Percentiles rank a stretch among this genome's conserved stretches.
Conservation (phyloP, 2,329 filamentous ascomycete species). For the Colletotrichum theobromicola region DNA sequence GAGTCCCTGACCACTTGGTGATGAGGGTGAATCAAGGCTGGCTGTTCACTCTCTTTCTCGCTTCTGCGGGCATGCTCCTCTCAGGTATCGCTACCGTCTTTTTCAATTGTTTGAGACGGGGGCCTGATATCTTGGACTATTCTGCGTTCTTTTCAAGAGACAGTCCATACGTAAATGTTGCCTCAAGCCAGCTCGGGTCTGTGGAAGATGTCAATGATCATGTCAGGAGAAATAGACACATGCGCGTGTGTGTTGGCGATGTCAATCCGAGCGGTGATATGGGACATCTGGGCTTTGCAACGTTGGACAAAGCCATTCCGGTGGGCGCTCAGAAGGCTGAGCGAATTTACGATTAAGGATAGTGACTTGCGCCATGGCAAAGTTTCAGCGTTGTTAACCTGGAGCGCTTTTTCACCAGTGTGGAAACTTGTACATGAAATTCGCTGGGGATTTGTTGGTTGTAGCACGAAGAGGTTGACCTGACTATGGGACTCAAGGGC, state of each 20-base stretch:
- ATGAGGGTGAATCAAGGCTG: not conserved
- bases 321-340: not conserved
- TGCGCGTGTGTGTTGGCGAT: not conserved
- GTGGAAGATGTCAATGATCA: not conserved
- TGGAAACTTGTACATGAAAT: too few species aligned
- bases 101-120: conserved; percentile 30
- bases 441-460: too few species aligned
- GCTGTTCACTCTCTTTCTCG: not conserved
- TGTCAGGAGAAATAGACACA: not conserved
- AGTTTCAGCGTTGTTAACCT: too few species aligned
- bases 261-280: not conserved
- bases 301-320: not conserved
- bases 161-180: not conserved
- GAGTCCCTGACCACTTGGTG: not conserved
- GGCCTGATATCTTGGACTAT: conserved; percentile 31
- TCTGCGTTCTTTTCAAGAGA: not conserved
- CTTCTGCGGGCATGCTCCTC: not conserved
- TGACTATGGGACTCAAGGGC: too few species aligned
- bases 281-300: not conserved
- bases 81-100: conserved; percentile 8
- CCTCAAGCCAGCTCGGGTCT: not conserved
- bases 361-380: too few species aligned
- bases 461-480: too few species aligned
- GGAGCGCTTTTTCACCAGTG: too few species aligned
- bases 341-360: not conserved